Evolutionary conservation across 2,329 filamentous ascomycete species (phyloP).

Genomic region (Pyrenochaeta sp.): DNA sequence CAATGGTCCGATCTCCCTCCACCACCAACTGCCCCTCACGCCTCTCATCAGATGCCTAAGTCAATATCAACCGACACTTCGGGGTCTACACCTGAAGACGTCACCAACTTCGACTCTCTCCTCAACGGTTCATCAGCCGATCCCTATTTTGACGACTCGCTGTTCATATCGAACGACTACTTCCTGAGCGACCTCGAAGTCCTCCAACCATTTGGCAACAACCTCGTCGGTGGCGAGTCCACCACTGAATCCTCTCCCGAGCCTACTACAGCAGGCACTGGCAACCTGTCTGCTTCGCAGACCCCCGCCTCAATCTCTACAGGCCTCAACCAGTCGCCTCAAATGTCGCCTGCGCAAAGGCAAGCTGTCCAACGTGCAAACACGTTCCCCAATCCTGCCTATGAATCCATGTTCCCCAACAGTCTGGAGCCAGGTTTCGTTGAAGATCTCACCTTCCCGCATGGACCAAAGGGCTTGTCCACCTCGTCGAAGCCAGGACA

Average conservation of each 20-base stretch:
- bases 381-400: conserved; percentile 43
- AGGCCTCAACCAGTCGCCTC: conserved; percentile 29
- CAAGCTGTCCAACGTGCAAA: conserved; percentile 37
- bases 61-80: conserved; percentile 42
- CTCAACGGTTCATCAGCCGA: conserved; percentile 39
- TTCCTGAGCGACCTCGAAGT: conserved; percentile 50
- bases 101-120: conserved; percentile 40
- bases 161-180: conserved; percentile 49
- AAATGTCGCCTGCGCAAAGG: conserved; percentile 33
- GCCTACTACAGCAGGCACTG: conserved; percentile 30
- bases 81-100: conserved; percentile 41
- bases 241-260: conserved; percentile 50
- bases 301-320: conserved; percentile 31
- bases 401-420: conserved; percentile 48
- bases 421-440: conserved; percentile 44
- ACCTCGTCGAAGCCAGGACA: conserved; percentile 16
- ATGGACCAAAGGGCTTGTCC: conserved; percentile 38
- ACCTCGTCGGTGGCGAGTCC: conserved; percentile 37
- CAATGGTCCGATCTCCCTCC: conserved; percentile 48
- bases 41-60: conserved; percentile 47
- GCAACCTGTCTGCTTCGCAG: conserved; percentile 29
- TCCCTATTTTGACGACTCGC: conserved; percentile 47
- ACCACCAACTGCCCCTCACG: conserved; percentile 32
- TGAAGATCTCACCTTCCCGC: conserved; percentile 47
- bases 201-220: conserved; percentile 46